A percentile compares a stretch with the other conserved stretches of the same genome.
phyloP scores from a whole-genome alignment of 768 basidiomycete species.

The Xanthoconium stramineum region DNA sequence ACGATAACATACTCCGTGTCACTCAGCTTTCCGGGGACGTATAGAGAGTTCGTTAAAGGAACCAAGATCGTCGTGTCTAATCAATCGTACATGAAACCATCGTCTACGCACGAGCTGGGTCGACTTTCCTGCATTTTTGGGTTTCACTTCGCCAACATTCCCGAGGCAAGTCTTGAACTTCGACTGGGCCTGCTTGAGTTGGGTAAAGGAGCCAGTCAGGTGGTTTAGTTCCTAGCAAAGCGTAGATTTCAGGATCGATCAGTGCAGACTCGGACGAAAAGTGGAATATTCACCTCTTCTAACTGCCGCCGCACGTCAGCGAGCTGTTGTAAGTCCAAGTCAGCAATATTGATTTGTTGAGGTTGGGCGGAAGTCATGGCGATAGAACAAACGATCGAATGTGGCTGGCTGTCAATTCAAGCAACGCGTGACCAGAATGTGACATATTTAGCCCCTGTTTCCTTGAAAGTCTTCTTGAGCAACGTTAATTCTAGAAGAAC shows the following conservation, averaged over 20 bases:
- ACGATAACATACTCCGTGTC: constrained; percentile 87
- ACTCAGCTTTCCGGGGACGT: constrained; percentile 86
- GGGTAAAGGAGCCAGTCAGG: constrained; percentile 86
- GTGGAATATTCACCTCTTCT: constrained; percentile 63
- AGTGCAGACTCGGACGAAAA: background rate
- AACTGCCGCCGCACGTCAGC: constrained; percentile 88
- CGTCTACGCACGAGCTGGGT: background rate
- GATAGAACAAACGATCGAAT: background rate
- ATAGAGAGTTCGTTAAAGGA: constrained; percentile 91
- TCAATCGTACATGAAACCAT: background rate
- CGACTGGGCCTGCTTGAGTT: constrained; percentile 88
- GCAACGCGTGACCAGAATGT: constrained; percentile 11
- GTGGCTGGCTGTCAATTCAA: constrained; percentile 7
- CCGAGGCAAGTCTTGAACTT: constrained; percentile 89
- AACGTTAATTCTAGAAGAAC: too few species aligned
- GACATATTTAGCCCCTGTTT: constrained; percentile 9
- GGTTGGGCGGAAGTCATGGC: constrained; percentile 42
- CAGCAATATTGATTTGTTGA: constrained; percentile 74
- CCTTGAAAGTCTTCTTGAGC: too few species aligned
- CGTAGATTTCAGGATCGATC: background rate
- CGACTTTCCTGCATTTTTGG: constrained; percentile 56
- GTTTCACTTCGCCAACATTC: constrained; percentile 72
- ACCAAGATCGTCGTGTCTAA: constrained; percentile 87
- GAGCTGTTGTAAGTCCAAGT: constrained; percentile 84
- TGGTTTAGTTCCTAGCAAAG: constrained; percentile 85